phyloP scores from a whole-genome alignment of 2,329 filamentous ascomycete species.

The Exophiala bonariae region DNA sequence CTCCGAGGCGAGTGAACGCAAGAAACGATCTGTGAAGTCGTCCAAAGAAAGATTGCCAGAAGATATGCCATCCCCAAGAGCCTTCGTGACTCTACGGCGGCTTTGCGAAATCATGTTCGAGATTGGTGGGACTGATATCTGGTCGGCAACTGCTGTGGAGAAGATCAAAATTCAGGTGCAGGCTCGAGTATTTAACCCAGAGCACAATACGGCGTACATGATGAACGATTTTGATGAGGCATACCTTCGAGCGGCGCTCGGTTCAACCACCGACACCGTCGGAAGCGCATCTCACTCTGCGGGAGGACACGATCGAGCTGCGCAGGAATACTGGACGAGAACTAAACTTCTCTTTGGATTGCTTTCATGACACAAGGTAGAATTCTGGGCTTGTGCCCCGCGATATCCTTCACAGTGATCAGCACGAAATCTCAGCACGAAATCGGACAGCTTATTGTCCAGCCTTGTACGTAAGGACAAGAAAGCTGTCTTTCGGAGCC shows the following conservation, averaged over 20 bases:
- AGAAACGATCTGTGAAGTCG: background rate
- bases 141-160: constrained; percentile 20
- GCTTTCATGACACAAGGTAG: constrained; percentile 11
- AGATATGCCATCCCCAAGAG: constrained; percentile 24
- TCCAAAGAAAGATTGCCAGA: constrained; percentile 13
- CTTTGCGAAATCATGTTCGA: constrained; percentile 26
- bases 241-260: constrained; percentile 22
- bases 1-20: constrained; percentile 2
- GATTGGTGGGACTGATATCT: constrained; percentile 24
- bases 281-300: background rate
- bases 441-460: constrained; percentile 5
- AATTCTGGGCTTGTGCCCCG: no score
- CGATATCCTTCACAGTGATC: no score
- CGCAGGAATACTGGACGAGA: constrained; percentile 25
- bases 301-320: constrained; percentile 4
- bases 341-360: constrained; percentile 27
- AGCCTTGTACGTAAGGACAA: no score
- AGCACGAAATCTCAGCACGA: constrained; percentile 14
- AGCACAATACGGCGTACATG: constrained; percentile 11
- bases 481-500: no score
- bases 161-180: constrained; percentile 16
- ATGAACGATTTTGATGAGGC: constrained; percentile 22
- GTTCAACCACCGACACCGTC: background rate
- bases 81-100: constrained; percentile 20
- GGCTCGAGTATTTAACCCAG: constrained; percentile 11